Conservation (phyloP, 2,329 filamentous ascomycete genomes). For the Metarhizium album region DNA sequence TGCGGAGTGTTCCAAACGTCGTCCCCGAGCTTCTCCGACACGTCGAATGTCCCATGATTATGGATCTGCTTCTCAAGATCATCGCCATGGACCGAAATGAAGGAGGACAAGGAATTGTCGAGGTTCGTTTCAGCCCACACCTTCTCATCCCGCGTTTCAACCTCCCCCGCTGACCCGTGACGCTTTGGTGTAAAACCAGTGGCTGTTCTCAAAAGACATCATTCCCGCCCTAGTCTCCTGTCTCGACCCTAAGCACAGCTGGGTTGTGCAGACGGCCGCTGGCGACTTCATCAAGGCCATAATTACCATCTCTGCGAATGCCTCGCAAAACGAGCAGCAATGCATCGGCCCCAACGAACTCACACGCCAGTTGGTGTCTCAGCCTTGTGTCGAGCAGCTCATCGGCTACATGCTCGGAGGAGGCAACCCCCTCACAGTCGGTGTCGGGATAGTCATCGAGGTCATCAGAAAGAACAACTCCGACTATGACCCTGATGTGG, state of each 20-base stretch:
- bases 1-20: slow-evolving; percentile 73
- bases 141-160: background rate
- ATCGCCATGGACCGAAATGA: slow-evolving; percentile 92
- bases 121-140: slow-evolving; percentile 47
- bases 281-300: slow-evolving; percentile 98
- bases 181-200: slow-evolving; percentile 38
- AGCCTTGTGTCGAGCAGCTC: slow-evolving; percentile 71
- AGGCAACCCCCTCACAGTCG: slow-evolving; percentile 88
- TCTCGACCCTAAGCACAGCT: slow-evolving; percentile 72
- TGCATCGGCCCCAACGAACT: slow-evolving; percentile 97
- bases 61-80: slow-evolving; percentile 94
- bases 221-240: slow-evolving; percentile 82
- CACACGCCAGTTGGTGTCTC: slow-evolving; percentile 86
- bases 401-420: slow-evolving; percentile 86
- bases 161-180: background rate
- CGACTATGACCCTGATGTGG: slow-evolving; percentile 90
- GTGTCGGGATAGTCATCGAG: slow-evolving; percentile 94
- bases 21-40: slow-evolving; percentile 81
- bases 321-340: slow-evolving; percentile 95
- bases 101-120: slow-evolving; percentile 82
- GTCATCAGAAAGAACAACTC: slow-evolving; percentile 99
- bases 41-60: slow-evolving; percentile 95
- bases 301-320: slow-evolving; percentile 97
- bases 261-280: slow-evolving; percentile 89
- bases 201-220: slow-evolving; percentile 82